Conservation (phyloP, 2,329 filamentous ascomycete genomes). For the Pseudocercospora vitis region DNA sequence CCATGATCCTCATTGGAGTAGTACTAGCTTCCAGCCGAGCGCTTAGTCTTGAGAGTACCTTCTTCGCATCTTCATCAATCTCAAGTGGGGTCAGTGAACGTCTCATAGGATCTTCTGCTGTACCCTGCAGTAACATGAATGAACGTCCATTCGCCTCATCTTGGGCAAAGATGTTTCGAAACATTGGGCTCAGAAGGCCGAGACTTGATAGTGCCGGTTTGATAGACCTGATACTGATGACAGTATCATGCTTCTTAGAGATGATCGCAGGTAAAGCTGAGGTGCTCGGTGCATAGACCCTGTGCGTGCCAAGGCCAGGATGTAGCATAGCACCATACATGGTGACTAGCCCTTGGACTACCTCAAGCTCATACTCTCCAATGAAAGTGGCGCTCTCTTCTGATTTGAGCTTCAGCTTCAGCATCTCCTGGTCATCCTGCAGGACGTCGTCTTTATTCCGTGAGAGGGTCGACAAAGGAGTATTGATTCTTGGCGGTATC, state of each 20-base stretch:
- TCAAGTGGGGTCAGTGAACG: slow-evolving; percentile 33
- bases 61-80: slow-evolving; percentile 30
- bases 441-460: slow-evolving; percentile 17
- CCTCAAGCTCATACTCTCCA: slow-evolving; percentile 66
- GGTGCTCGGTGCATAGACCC: slow-evolving; percentile 66
- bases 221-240: slow-evolving; percentile 57
- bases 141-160: slow-evolving; percentile 28
- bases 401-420: slow-evolving; percentile 27
- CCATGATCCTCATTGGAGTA: slow-evolving; percentile 49
- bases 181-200: slow-evolving; percentile 64
- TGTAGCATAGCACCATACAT: slow-evolving; percentile 65
- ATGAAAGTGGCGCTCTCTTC: slow-evolving; percentile 46
- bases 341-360: slow-evolving; percentile 62
- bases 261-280: slow-evolving; percentile 69
- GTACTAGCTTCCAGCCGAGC: slow-evolving; percentile 31
- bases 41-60: slow-evolving; percentile 47
- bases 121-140: slow-evolving; percentile 38
- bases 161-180: slow-evolving; percentile 66
- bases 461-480: slow-evolving; percentile 21
- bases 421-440: slow-evolving; percentile 20
- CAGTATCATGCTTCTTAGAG: slow-evolving; percentile 47
- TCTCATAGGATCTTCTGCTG: slow-evolving; percentile 26
- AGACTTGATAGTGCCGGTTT: slow-evolving; percentile 55
- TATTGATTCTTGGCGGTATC: slow-evolving; percentile 2
- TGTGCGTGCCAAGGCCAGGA: slow-evolving; percentile 37